These are phyloP conservation scores for Chytridiales sp. DNA, from an alignment of 371 early-diverging fungal genomes.

Conservation along the genomic window DNA sequence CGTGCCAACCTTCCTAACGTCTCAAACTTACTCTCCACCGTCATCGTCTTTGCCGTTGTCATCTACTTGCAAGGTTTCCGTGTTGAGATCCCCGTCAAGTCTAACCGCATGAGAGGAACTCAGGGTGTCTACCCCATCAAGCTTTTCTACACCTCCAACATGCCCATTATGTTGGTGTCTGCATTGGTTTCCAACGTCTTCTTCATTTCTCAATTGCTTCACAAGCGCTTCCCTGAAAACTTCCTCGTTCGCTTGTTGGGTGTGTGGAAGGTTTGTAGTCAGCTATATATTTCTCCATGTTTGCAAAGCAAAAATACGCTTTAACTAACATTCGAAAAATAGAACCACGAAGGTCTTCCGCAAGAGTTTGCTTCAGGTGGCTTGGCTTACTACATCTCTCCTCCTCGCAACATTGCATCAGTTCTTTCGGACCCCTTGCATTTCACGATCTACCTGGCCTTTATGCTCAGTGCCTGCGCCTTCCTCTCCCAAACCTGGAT, in stretches of 20 bases:
- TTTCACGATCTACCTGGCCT: constrained; percentile 88
- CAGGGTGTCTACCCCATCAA: constrained; percentile 98
- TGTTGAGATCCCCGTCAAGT: constrained; percentile 98
- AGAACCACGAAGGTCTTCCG: constrained; percentile 74
- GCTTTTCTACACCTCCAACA: constrained; percentile 99
- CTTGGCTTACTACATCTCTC: constrained; percentile 96
- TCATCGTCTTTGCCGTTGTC: constrained; percentile 90
- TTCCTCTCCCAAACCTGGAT: constrained; percentile 98
- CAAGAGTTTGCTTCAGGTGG: constrained; percentile 92
- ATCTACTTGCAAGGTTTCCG: constrained; percentile 99
- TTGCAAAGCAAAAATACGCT: constrained; percentile 2
- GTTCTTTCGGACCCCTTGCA: constrained; percentile 89
- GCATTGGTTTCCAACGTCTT: constrained; percentile 95
- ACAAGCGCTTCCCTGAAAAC: constrained; percentile 93
- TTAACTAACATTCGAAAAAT: no score
- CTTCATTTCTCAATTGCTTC: constrained; percentile 96
- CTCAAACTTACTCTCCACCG: constrained; percentile 89
- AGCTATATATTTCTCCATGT: not conserved
- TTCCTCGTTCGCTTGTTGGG: constrained; percentile 93
- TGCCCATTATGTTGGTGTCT: constrained; percentile 99
- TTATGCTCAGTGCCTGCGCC: constrained; percentile 94
- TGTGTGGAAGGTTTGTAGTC: constrained; percentile 81
- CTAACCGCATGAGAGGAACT: constrained; percentile 94
- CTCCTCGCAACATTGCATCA: constrained; percentile 85
- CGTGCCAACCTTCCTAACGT: constrained; percentile 97